Evolutionary conservation across 2,329 filamentous ascomycete species (phyloP).

Genomic region (Aspergillus thermomutatus): DNA sequence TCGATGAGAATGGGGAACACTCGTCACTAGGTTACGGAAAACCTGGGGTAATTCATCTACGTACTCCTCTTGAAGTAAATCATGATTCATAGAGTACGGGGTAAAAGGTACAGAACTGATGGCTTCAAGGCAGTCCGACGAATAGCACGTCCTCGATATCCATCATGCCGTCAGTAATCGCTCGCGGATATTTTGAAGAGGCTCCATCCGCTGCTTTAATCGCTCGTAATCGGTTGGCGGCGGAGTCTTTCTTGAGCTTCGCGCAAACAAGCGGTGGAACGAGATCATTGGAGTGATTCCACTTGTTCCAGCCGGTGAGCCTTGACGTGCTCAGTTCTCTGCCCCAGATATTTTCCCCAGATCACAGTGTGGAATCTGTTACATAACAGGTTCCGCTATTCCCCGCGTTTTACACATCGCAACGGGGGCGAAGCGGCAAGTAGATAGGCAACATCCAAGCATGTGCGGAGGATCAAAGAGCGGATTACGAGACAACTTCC

Average conservation of each 20-base stretch:
- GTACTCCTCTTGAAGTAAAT: neutral
- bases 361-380: constrained; percentile 27
- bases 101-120: neutral
- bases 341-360: constrained; percentile 6
- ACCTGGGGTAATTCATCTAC: neutral
- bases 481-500: neutral
- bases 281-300: neutral
- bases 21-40: neutral
- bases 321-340: neutral
- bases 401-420: constrained; percentile 22
- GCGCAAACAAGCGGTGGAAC: neutral
- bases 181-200: neutral
- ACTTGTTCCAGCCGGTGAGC: neutral
- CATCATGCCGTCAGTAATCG: neutral
- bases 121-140: neutral
- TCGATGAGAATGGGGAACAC: neutral
- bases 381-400: constrained; percentile 23
- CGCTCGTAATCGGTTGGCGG: neutral
- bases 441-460: neutral
- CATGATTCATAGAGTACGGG: neutral
- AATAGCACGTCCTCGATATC: neutral
- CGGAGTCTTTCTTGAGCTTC: neutral
- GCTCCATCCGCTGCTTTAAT: neutral
- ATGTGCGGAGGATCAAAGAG: neutral
- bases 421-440: constrained; percentile 8